Evolutionary conservation across 176 grass and related monocot species (phyloP).

Genomic region (Thalia dealbata): DNA sequence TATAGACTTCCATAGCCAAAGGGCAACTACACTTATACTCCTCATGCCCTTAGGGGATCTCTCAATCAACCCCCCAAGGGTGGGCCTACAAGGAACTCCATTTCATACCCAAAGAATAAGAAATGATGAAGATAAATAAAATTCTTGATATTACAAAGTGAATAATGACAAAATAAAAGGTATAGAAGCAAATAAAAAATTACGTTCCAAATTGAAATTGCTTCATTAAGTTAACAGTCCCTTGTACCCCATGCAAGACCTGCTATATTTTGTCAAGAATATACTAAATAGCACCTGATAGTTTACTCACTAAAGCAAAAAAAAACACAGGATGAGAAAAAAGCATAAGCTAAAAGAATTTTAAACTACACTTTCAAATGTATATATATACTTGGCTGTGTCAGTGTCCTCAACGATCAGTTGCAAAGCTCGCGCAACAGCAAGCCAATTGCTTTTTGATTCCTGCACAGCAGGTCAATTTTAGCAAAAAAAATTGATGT

Average conservation of each 20-base stretch:
- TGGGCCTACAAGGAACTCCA: too few species aligned
- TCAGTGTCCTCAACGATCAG: conserved; percentile 88
- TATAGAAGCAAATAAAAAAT: too few species aligned
- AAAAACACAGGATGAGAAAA: background rate
- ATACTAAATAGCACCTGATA: too few species aligned
- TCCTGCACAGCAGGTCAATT: conserved; percentile 33
- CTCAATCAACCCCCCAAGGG: too few species aligned
- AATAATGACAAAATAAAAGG: background rate
- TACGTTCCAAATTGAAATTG: too few species aligned
- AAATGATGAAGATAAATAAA: background rate
- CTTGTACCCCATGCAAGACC: too few species aligned
- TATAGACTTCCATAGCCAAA: too few species aligned
- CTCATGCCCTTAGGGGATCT: too few species aligned
- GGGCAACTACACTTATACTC: too few species aligned
- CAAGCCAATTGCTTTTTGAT: conserved; percentile 71
- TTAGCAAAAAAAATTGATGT: conserved; percentile 1
- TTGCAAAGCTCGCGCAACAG: conserved; percentile 59
- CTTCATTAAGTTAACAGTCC: background rate
- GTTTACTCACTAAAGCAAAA: background rate
- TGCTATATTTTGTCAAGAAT: too few species aligned
- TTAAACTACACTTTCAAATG: conserved; percentile 13
- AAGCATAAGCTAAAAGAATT: background rate
- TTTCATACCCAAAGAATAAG: background rate
- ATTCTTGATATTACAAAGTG: background rate
- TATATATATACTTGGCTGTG: conserved; percentile 59